Evolutionary conservation across 257 asterid genomes (phyloP).

Genomic region (Lantana camara): DNA sequence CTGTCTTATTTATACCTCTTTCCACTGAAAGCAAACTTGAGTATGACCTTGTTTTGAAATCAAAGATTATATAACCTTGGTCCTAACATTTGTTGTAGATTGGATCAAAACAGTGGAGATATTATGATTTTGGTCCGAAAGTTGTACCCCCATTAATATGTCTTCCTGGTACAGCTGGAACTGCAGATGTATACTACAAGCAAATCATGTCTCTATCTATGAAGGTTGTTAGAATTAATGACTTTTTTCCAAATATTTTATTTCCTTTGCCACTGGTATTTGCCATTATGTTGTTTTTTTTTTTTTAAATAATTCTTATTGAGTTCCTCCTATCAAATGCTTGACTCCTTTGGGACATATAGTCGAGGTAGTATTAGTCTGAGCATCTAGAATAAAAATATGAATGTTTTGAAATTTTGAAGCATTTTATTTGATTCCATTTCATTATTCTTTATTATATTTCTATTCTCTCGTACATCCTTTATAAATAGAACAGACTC

Average conservation of each 20-base stretch:
- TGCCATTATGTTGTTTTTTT: too few species aligned
- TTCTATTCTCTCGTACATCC: neutral
- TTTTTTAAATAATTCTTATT: too few species aligned
- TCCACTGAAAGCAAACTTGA: neutral
- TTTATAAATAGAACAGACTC: neutral
- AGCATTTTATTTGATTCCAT: neutral
- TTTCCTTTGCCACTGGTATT: constrained; percentile 4
- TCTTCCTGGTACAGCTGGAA: constrained; percentile 94
- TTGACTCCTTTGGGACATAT: too few species aligned
- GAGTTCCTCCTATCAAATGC: too few species aligned
- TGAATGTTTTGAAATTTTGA: too few species aligned
- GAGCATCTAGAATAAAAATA: too few species aligned
- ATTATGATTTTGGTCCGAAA: constrained; percentile 98
- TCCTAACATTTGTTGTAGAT: constrained; percentile 49
- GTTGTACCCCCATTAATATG: constrained; percentile 92
- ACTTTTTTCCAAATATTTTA: constrained; percentile 5
- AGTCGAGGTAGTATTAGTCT: too few species aligned
- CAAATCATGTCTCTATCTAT: constrained; percentile 93
- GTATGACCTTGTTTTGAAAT: constrained; percentile 1
- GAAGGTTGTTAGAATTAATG: constrained; percentile 61
- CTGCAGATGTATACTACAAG: constrained; percentile 95
- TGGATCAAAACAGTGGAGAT: constrained; percentile 96
- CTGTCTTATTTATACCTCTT: constrained; percentile 7
- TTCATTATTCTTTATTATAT: neutral
- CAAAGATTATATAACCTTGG: constrained; percentile 4